Evolutionary conservation across 345 rosid species (phyloP).

Genomic region (Barbarea vulgaris): DNA sequence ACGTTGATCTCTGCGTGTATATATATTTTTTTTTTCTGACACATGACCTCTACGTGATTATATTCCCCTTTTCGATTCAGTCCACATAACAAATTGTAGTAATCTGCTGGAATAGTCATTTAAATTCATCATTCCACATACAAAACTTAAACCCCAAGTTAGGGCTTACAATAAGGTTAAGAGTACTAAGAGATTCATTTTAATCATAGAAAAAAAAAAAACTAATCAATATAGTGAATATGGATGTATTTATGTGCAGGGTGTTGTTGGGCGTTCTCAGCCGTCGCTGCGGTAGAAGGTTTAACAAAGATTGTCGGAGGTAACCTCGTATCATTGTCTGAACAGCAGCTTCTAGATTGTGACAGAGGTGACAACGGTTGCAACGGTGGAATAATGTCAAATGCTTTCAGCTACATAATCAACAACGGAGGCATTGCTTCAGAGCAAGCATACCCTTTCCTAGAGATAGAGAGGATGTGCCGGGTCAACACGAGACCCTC

Average conservation of each 20-base stretch:
- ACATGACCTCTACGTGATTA: too few relatives aligned
- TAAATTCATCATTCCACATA: neutral
- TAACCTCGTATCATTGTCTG: slow-evolving; percentile 49
- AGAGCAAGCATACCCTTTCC: slow-evolving; percentile 55
- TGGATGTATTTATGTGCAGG: slow-evolving; percentile 26
- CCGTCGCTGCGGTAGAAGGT: slow-evolving; percentile 66
- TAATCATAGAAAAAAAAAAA: neutral
- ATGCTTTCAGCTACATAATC: slow-evolving; percentile 50
- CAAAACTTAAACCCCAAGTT: slow-evolving; percentile 14
- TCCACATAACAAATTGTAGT: neutral
- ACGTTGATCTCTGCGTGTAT: neutral
- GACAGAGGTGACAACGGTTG: slow-evolving; percentile 48
- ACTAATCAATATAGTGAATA: neutral
- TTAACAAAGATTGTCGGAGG: slow-evolving; percentile 45
- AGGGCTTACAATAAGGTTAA: slow-evolving; percentile 19
- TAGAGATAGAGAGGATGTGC: slow-evolving; percentile 28
- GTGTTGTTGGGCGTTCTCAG: slow-evolving; percentile 70
- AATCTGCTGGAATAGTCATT: neutral
- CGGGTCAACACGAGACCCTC: slow-evolving; percentile 15
- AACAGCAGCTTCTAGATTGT: slow-evolving; percentile 60
- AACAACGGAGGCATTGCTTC: slow-evolving; percentile 54
- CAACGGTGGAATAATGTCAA: slow-evolving; percentile 60
- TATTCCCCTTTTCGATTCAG: neutral
- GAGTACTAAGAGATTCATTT: neutral
- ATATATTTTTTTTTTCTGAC: too few relatives aligned